Evolutionary conservation across 1,284 basidiomycete genomes (phyloP).

Genomic region (Pholiota adiposa): DNA sequence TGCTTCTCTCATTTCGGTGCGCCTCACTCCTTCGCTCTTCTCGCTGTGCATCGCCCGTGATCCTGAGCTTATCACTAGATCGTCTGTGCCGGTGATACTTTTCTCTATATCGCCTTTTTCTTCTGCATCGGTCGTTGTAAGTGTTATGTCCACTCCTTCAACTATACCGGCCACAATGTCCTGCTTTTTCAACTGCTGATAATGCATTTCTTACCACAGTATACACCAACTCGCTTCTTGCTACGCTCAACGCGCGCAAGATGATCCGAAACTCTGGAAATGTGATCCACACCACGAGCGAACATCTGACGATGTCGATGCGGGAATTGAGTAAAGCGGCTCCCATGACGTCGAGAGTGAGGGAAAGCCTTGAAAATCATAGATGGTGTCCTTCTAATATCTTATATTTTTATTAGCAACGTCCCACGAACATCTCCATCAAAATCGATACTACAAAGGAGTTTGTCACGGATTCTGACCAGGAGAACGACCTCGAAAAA

Average conservation of each 20-base stretch:
- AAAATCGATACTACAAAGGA: constrained; percentile 58
- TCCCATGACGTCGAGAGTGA: constrained; percentile 25
- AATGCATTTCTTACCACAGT: constrained; percentile 29
- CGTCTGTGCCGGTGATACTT: constrained; percentile 43
- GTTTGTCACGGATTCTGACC: constrained; percentile 39
- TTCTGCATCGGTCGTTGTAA: constrained; percentile 56
- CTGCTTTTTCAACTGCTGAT: neutral
- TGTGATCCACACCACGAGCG: constrained; percentile 43
- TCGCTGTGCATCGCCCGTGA: neutral
- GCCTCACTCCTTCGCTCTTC: neutral
- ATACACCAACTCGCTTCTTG: constrained; percentile 58
- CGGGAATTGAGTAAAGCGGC: constrained; percentile 31
- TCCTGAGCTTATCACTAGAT: constrained; percentile 34
- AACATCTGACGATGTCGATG: constrained; percentile 43
- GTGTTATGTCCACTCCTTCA: constrained; percentile 18
- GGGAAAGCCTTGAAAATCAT: no score
- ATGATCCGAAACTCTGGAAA: constrained; percentile 46
- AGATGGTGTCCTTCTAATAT: no score
- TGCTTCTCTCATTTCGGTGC: constrained; percentile 53
- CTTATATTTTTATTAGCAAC: constrained; percentile 3
- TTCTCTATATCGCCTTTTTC: constrained; percentile 59
- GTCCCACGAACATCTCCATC: constrained; percentile 48
- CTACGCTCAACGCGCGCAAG: constrained; percentile 56
- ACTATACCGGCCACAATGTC: neutral
- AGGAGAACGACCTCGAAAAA: constrained; percentile 30